Base-by-base conservation (phyloP, 306 rosid genomes). In the Lupinus albus region DNA sequence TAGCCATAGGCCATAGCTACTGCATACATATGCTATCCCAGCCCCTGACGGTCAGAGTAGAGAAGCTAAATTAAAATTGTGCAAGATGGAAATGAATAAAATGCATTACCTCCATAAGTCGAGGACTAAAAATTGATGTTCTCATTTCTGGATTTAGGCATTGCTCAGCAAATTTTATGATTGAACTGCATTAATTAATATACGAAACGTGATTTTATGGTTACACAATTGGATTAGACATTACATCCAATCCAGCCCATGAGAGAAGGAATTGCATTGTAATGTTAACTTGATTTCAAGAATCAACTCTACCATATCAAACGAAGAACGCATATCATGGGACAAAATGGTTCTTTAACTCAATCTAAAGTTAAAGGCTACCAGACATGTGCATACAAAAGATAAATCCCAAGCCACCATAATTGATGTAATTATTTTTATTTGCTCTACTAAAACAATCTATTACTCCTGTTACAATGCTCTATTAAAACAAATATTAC, bases 81-180 rank as follows among this genome's bases (percentile, higher is more conserved):
- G 61, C 50, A 70, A 76, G 76, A 73, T 12, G 46, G 49, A 66
- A 77, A 73, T 57, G 42, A 71, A 74, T 59, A 47, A 57, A 32
- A 68, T 41, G 58, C 35, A 47, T 69, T 83, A 92, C 98, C 96
- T 92, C 98, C 98, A 89, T 78, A 49, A 92, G 98, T 56, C 98
- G 88, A 58, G 96, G 96, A 76, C 98, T 92, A 81, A 92, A 92
- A 78, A 89, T 82, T n/a, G 84, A 83, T 59, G 84, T 85, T 67
- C 91, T 83, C 85, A 79, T 76, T 80, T 92, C 92, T 50, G 83
- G 85, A 73, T 85, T 81, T 71, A 87, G 77, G 84, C 96, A 75
- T 74, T 83, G 91, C 83, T 92, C 96, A 20, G 93, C 86, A 84
- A 89, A 89, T 78, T 75, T 86, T 86, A 92, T 83, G 74, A 92